Percentiles rank a stretch among this genome's conserved stretches.
phyloP scores from a whole-genome alignment of 257 asterid genomes.

The Apocynum venetum region DNA sequence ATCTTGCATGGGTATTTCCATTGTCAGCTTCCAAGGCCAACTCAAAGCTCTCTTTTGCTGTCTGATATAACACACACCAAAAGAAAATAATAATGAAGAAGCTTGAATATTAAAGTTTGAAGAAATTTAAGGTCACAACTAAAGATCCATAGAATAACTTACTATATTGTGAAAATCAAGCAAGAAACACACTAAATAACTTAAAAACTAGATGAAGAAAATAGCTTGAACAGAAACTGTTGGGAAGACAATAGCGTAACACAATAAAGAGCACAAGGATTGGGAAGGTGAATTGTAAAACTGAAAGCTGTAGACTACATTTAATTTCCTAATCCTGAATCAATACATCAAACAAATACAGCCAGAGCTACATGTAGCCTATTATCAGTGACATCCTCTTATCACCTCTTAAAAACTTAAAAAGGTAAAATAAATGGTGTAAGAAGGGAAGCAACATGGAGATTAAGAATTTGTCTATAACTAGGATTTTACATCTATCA shows the following conservation, averaged over 20 bases:
- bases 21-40: conserved; percentile 94
- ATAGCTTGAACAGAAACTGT: neutral
- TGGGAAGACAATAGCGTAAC: neutral
- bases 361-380: neutral
- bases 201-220: neutral
- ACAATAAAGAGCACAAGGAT: neutral
- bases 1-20: conserved; percentile 83
- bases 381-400: neutral
- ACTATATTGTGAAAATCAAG: neutral
- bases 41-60: conserved; percentile 86
- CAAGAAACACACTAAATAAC: neutral
- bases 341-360: neutral
- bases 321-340: neutral
- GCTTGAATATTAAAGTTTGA: neutral
- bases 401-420: neutral
- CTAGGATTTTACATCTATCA: neutral
- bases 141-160: neutral
- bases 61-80: conserved; percentile 39
- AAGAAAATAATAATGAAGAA: conserved; percentile 11
- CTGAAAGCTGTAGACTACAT: neutral
- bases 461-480: neutral
- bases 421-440: too few relatives aligned
- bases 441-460: neutral
- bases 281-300: neutral
- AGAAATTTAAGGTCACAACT: neutral